A percentile compares a stretch with the other conserved stretches of the same genome.
phyloP scores from a whole-genome alignment of 2,329 filamentous ascomycete species.

The Diplodia intermedia region DNA sequence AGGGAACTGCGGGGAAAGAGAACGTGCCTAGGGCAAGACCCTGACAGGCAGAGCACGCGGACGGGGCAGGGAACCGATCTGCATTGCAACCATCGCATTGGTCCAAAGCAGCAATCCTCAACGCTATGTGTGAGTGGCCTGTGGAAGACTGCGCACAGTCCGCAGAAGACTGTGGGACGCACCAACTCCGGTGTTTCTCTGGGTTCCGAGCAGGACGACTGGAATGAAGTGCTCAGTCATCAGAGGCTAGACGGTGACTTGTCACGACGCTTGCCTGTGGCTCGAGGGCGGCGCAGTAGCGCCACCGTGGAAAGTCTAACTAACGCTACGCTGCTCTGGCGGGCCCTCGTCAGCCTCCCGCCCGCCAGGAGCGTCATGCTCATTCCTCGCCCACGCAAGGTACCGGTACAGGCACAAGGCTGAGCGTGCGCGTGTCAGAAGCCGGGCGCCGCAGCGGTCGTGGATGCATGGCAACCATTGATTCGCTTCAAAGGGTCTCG shows the following conservation, averaged over 20 bases:
- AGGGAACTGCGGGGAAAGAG: slow-evolving; percentile 19
- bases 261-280: not conserved
- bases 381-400: slow-evolving; percentile 7
- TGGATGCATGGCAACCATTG: slow-evolving; percentile 20
- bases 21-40: slow-evolving; percentile 24
- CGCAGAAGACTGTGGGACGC: slow-evolving; percentile 1
- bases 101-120: not conserved
- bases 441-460: not conserved
- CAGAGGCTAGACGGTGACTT: not conserved
- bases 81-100: slow-evolving; percentile 1
- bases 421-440: not conserved
- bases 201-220: not conserved
- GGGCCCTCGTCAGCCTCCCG: slow-evolving; percentile 6
- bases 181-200: slow-evolving; percentile 5
- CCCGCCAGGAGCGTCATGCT: slow-evolving; percentile 2
- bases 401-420: slow-evolving; percentile 5
- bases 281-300: not conserved
- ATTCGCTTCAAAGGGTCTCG: not conserved
- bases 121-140: not conserved
- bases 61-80: slow-evolving; percentile 11
- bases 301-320: not conserved
- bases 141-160: not conserved
- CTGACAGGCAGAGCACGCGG: slow-evolving; percentile 20
- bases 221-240: not conserved
- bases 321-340: slow-evolving; percentile 2